These are phyloP conservation scores for Saccharomyces kudriavzevii DNA, from an alignment of 805 yeast genomes.

Conservation along the genomic window DNA sequence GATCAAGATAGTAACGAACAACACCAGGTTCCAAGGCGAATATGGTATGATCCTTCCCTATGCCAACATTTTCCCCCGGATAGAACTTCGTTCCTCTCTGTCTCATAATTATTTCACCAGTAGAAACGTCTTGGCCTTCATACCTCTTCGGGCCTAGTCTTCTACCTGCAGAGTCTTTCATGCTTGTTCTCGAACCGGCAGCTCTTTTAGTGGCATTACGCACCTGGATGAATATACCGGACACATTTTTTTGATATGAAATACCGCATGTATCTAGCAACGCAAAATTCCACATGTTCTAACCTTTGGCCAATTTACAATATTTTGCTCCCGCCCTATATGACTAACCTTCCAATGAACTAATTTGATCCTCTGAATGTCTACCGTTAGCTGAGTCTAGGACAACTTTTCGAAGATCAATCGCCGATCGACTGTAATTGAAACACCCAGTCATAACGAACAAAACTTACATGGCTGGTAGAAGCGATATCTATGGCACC, in stretches of 20 bases:
- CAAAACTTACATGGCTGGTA: neutral
- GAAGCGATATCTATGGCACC: neutral
- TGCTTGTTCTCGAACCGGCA: conserved; percentile 89
- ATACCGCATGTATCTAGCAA: neutral
- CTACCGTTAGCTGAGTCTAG: neutral
- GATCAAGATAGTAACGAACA: conserved; percentile 86
- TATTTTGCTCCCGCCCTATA: neutral
- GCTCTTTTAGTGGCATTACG: conserved; percentile 93
- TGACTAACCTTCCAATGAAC: neutral
- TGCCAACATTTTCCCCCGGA: conserved; percentile 86
- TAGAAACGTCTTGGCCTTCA: conserved; percentile 63
- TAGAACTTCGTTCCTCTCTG: conserved; percentile 92
- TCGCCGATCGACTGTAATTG: neutral
- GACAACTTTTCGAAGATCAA: neutral
- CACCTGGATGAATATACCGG: conserved; percentile 33
- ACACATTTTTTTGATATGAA: neutral
- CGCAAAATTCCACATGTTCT: neutral
- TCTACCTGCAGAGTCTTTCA: conserved; percentile 91
- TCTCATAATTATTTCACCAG: conserved; percentile 83
- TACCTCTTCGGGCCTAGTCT: conserved; percentile 84
- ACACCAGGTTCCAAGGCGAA: conserved; percentile 88
- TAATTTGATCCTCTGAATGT: neutral
- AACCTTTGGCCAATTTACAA: neutral
- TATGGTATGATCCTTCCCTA: conserved; percentile 91
- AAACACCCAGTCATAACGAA: neutral